Conservation (phyloP, 2,329 filamentous ascomycete genomes). For the Clarireedia sp. region DNA sequence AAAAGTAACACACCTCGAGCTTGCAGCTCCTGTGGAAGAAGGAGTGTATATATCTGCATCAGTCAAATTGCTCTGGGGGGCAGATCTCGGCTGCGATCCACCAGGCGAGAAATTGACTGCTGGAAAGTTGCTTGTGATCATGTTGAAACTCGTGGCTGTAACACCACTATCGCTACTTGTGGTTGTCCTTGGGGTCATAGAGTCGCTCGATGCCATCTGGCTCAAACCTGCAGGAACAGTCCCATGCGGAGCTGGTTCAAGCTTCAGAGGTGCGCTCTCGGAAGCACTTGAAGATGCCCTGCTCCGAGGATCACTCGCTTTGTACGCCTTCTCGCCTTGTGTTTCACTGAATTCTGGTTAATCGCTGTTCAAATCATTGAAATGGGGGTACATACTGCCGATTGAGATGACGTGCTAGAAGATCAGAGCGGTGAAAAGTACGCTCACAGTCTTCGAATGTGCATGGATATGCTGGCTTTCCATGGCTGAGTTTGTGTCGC, state of each 20-base stretch:
- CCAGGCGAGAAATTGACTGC: conserved; percentile 18
- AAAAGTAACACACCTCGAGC: conserved; percentile 10
- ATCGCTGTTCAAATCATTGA: neutral
- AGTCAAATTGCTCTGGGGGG: conserved; percentile 17
- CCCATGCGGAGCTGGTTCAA: neutral
- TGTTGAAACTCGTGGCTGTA: conserved; percentile 18
- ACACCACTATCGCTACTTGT: conserved; percentile 18
- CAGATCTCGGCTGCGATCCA: conserved; percentile 16
- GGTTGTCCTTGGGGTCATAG: conserved; percentile 20
- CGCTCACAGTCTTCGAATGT: conserved; percentile 46
- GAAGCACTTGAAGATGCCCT: conserved; percentile 24
- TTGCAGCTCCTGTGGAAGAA: conserved; percentile 12
- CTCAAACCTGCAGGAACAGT: neutral
- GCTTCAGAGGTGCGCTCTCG: conserved; percentile 15
- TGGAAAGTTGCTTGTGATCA: conserved; percentile 20
- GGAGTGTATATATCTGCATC: conserved; percentile 15
- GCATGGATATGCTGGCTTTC: conserved; percentile 45
- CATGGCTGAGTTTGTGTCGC: conserved; percentile 53
- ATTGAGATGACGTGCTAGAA: conserved; percentile 49
- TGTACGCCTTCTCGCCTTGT: conserved; percentile 35
- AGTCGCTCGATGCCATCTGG: conserved; percentile 18
- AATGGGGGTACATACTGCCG: conserved; percentile 38
- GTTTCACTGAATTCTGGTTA: conserved; percentile 34
- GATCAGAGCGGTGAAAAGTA: conserved; percentile 50
- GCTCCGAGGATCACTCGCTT: conserved; percentile 21